Percentiles rank a stretch among this genome's conserved stretches.
Conservation (phyloP, 257 asterid genomes). For the Solanum pimpinellifolium region DNA sequence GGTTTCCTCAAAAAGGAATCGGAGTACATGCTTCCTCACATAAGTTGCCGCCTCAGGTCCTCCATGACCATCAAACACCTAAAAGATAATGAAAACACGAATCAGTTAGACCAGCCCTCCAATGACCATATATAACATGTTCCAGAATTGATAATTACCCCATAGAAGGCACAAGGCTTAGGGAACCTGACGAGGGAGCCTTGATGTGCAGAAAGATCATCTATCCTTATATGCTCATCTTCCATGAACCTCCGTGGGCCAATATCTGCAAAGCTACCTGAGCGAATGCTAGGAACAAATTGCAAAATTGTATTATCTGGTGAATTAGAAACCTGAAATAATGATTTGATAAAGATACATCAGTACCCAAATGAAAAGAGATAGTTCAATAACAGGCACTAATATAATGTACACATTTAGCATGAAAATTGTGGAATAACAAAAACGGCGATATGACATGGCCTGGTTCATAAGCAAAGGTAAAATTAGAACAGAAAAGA, state of each 20-base stretch:
- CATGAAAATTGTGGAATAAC: not conserved
- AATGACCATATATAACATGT: not conserved
- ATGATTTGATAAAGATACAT: not conserved
- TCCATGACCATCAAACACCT: slow-evolving; percentile 91
- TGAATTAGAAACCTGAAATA: slow-evolving; percentile 35
- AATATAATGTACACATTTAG: not conserved
- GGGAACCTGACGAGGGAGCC: slow-evolving; percentile 48
- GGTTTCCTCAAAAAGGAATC: slow-evolving; percentile 50
- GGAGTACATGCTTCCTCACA: slow-evolving; percentile 39
- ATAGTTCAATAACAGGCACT: not conserved
- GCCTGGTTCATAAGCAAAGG: not conserved
- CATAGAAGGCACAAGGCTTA: slow-evolving; percentile 65
- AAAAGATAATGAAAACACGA: not conserved
- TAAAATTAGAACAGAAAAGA: not conserved
- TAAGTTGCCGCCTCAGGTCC: slow-evolving; percentile 87
- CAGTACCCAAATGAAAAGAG: not conserved
- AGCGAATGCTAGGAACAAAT: slow-evolving; percentile 53
- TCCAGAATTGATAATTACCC: slow-evolving; percentile 28
- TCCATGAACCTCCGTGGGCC: slow-evolving; percentile 78
- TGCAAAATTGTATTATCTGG: slow-evolving; percentile 20
- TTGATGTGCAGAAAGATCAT: slow-evolving; percentile 49
- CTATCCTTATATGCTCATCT: slow-evolving; percentile 75
- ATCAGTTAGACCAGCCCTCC: not conserved
- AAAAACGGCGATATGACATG: not conserved
- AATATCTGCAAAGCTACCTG: slow-evolving; percentile 68